Evolutionary conservation across 805 yeast species (phyloP).

Genomic region (Ogataea sp.): DNA sequence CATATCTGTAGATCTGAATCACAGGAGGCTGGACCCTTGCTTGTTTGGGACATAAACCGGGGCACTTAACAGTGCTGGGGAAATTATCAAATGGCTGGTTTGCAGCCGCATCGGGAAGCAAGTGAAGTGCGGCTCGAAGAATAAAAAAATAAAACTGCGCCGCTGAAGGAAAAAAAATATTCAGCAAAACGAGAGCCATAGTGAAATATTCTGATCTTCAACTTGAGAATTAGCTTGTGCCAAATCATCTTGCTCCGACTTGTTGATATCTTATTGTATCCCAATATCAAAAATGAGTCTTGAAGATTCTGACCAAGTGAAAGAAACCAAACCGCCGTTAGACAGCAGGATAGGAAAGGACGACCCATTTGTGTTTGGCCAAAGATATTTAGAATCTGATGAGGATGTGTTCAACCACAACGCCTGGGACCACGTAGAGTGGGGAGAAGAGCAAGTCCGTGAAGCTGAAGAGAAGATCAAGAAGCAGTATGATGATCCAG

Average conservation of each 20-base stretch:
- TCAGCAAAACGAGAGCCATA: too few relatives aligned
- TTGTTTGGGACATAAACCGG: too few relatives aligned
- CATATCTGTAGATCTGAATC: too few relatives aligned
- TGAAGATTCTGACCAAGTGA: conserved; percentile 1
- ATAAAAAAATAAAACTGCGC: too few relatives aligned
- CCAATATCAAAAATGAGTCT: background rate
- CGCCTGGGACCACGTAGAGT: conserved; percentile 96
- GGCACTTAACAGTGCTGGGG: background rate
- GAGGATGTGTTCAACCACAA: conserved; percentile 86
- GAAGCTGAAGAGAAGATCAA: conserved; percentile 70
- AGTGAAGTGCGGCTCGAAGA: too few relatives aligned
- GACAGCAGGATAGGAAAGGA: conserved; percentile 72
- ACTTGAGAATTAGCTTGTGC: too few relatives aligned
- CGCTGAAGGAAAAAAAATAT: too few relatives aligned
- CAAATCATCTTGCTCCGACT: too few relatives aligned
- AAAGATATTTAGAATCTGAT: conserved; percentile 60
- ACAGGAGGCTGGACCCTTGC: too few relatives aligned
- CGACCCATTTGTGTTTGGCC: conserved; percentile 88
- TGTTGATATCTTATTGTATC: background rate
- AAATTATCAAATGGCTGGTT: background rate
- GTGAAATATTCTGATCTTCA: too few relatives aligned
- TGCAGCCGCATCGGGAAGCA: too few relatives aligned
- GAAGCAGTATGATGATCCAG: conserved; percentile 75
- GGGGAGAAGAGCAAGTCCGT: conserved; percentile 84
- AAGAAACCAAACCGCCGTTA: conserved; percentile 32